Percentiles rank a stretch among this genome's conserved stretches.
Evolutionary conservation across 2,329 filamentous ascomycete genomes (phyloP).

Genomic region (Epichloe uncinata): DNA sequence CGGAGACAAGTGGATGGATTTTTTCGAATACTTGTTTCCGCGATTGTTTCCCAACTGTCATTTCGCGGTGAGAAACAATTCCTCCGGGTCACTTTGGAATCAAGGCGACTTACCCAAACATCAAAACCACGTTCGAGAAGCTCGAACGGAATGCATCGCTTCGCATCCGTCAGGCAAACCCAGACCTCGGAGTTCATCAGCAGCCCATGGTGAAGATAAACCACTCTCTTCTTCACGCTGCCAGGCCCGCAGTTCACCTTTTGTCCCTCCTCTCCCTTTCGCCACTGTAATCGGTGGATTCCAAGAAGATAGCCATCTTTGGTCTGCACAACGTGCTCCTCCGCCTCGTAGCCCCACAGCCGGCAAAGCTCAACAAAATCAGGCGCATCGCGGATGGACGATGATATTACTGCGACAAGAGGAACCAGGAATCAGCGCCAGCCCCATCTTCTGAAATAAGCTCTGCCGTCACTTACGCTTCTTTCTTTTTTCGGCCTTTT

Average conservation of each 20-base stretch:
- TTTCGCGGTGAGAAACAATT: not conserved
- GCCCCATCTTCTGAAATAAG: conserved; percentile 13
- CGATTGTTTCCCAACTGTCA: conserved; percentile 81
- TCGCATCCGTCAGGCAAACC: conserved; percentile 80
- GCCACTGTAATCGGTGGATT: conserved; percentile 74
- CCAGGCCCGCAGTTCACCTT: conserved; percentile 60
- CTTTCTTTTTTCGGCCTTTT: conserved; percentile 52
- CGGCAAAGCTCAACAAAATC: conserved; percentile 94
- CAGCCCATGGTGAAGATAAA: conserved; percentile 89
- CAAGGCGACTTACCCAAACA: conserved; percentile 59
- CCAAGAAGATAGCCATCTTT: conserved; percentile 87
- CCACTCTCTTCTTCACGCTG: conserved; percentile 66
- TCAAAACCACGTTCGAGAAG: conserved; percentile 87
- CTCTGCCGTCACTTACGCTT: conserved; percentile 32
- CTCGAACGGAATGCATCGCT: conserved; percentile 77
- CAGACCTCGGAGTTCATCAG: conserved; percentile 99
- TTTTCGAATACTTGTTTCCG: conserved; percentile 96
- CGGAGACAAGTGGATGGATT: conserved; percentile 71
- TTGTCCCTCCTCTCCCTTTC: conserved; percentile 64
- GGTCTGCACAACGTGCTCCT: conserved; percentile 93
- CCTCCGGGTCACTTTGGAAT: not conserved
- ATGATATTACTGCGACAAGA: conserved; percentile 44
- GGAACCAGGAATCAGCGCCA: conserved; percentile 36
- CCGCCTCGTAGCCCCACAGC: conserved; percentile 80
- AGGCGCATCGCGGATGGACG: conserved; percentile 66